Evolutionary conservation across 2,329 filamentous ascomycete species (phyloP), one percentile per base, ranked within the genome.

Genomic region (Apiospora arundinis): DNA sequence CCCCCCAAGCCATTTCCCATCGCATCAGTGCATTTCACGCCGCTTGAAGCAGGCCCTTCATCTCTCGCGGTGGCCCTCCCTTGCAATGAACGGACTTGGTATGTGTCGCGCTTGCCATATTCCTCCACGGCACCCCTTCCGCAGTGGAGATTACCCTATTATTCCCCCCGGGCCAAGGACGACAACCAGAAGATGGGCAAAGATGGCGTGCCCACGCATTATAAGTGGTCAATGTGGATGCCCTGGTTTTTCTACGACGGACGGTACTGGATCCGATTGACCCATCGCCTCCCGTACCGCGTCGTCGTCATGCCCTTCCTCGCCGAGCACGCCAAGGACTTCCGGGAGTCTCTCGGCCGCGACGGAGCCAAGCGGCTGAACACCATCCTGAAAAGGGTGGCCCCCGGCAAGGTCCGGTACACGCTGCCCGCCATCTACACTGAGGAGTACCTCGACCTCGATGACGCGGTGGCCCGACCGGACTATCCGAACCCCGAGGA

Each of bases 201-300:
- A 23, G 8, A 40, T 8, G 32, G 18, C 32, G 21, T n/a, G 45
- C 42, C 44, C 28, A 11, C 14, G 2, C 1, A 48, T 4, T 63
- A 16, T 12, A 25, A 11, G 9, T 79, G 79, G 78, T 71, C 75
- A 1, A 5, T n/a, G 3, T 82, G 80, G 81, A 72, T 70, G 46
- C 73, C 69, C 1, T 84, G 83, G 80, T 72, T 75, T 66, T 78
- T 87, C 70, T 92, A 86, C 81, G 90, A 92, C 78, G 87, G 89
- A 0, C 87, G 90, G 2, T 92, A 86, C 79, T 92, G 90, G 90
- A 79, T 91, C 21, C 83, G 85, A 21, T 70, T 90, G 12, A 79
- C 80, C 25, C 80, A 83, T 66, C 83, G 84, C 6, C 79, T 85
- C 8, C 83, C 83, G 3, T 81, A 81, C 68, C 77, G 78, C 18